These are phyloP conservation scores for Ogataea naganishii DNA, from an alignment of 805 yeast species.

Conservation along the genomic window DNA sequence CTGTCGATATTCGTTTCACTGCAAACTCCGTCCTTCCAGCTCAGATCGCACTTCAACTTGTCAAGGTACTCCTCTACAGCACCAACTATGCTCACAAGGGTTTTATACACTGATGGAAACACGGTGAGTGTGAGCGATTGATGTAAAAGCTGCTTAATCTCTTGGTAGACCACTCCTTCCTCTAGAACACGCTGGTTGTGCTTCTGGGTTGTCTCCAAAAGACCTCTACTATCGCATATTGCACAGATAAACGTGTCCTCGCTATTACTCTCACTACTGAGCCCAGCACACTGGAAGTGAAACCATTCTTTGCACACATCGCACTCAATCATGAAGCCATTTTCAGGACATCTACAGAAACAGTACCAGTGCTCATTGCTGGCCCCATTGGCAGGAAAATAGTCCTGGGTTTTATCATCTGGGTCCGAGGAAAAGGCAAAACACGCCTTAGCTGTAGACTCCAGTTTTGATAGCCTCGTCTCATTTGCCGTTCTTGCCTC, in stretches of 20 bases:
- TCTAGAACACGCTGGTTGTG: slow-evolving; percentile 6
- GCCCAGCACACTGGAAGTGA: slow-evolving; percentile 49
- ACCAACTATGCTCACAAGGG: slow-evolving; percentile 8
- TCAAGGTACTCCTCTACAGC: slow-evolving; percentile 6
- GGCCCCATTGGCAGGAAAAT: not conserved
- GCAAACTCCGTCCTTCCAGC: slow-evolving; percentile 9
- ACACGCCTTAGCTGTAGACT: no score
- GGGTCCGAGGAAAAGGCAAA: no score
- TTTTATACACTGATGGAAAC: slow-evolving; percentile 10
- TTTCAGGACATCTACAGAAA: slow-evolving; percentile 49
- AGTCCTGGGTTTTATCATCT: slow-evolving; percentile 1
- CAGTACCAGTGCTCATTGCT: slow-evolving; percentile 33
- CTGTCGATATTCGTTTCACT: slow-evolving; percentile 16
- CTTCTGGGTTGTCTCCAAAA: slow-evolving; percentile 11
- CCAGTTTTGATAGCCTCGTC: no score
- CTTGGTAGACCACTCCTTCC: slow-evolving; percentile 7
- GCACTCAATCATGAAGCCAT: slow-evolving; percentile 61
- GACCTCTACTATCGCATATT: slow-evolving; percentile 33
- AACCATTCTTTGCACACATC: slow-evolving; percentile 68
- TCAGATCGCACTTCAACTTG: slow-evolving; percentile 3
- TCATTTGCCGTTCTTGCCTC: no score
- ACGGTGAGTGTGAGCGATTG: slow-evolving; percentile 9
- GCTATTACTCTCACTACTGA: slow-evolving; percentile 13
- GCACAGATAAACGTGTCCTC: slow-evolving; percentile 43
- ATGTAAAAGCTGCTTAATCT: slow-evolving; percentile 7